Percentiles rank a stretch among this genome's conserved stretches.
Evolutionary conservation across 2,329 filamentous ascomycete species (phyloP).

Genomic region (Fusarium multiceps): DNA sequence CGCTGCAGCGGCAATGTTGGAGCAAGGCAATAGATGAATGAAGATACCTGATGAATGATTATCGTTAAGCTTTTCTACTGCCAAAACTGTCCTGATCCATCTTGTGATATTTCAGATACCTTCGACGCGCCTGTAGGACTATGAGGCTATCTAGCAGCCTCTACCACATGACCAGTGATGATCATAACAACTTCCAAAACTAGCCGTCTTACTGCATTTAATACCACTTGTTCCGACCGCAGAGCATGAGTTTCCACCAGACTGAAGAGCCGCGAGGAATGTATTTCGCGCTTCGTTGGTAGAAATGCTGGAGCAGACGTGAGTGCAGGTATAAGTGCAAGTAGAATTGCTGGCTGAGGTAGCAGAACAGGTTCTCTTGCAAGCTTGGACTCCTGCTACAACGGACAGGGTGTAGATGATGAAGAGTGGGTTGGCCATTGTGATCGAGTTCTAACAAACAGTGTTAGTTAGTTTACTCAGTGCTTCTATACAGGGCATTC

Average conservation of each 20-base stretch:
- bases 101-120: too few species aligned
- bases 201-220: conserved; percentile 1
- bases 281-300: not conserved
- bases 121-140: too few species aligned
- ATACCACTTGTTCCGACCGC: not conserved
- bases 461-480: accelerated
- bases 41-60: too few species aligned
- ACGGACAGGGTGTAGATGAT: not conserved
- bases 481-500: accelerated
- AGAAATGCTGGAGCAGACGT: not conserved
- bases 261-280: not conserved
- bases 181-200: conserved; percentile 14
- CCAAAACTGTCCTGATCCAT: too few species aligned
- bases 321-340: conserved; percentile 3
- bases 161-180: conserved; percentile 7
- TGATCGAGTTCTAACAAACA: accelerated
- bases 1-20: too few species aligned
- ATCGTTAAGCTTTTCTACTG: too few species aligned
- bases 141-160: not conserved
- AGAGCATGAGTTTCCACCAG: not conserved
- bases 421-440: not conserved
- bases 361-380: conserved; percentile 3
- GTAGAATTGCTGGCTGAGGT: not conserved
- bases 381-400: not conserved
- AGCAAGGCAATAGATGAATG: too few species aligned